phyloP scores from a whole-genome alignment of 2,329 filamentous ascomycete species.

The Botrytis sinoallii region DNA sequence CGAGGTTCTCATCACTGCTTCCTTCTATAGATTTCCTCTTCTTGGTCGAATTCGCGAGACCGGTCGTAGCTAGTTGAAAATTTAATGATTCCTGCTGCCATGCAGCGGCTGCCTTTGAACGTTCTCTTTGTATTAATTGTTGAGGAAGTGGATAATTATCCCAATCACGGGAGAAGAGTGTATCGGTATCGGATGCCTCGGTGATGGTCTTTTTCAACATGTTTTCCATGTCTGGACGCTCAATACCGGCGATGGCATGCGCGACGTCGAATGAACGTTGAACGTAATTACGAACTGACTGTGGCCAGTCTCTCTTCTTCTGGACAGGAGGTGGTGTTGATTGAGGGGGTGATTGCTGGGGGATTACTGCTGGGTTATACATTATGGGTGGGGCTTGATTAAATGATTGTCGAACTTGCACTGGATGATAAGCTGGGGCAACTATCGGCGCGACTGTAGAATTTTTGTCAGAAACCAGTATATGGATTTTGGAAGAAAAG shows the following conservation, averaged over 20 bases:
- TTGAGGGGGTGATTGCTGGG: constrained; percentile 30
- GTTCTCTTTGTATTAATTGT: constrained; percentile 63
- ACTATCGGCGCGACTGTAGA: constrained; percentile 38
- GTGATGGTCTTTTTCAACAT: constrained; percentile 86
- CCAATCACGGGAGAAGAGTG: constrained; percentile 78
- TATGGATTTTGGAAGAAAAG: not conserved
- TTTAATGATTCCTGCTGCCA: constrained; percentile 36
- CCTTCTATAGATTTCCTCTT: constrained; percentile 80
- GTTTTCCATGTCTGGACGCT: constrained; percentile 69
- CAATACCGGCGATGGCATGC: constrained; percentile 62
- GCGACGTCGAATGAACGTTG: constrained; percentile 79
- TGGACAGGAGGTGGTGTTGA: constrained; percentile 40
- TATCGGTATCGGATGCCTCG: constrained; percentile 69
- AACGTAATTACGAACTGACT: constrained; percentile 82
- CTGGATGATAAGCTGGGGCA: constrained; percentile 44
- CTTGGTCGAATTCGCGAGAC: constrained; percentile 42
- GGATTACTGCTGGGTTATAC: constrained; percentile 35
- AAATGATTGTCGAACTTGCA: constrained; percentile 43
- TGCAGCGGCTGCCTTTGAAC: constrained; percentile 51
- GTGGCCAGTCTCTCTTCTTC: constrained; percentile 70
- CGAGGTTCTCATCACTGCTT: constrained; percentile 48
- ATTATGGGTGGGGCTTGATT: constrained; percentile 35
- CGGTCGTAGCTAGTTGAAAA: constrained; percentile 28
- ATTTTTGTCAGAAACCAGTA: not conserved
- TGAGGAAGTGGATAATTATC: constrained; percentile 79